A percentile compares a stretch with the other conserved stretches of the same genome.
Evolutionary conservation across 2,329 filamentous ascomycete genomes (phyloP).

Genomic region (Ophiostoma sp.): DNA sequence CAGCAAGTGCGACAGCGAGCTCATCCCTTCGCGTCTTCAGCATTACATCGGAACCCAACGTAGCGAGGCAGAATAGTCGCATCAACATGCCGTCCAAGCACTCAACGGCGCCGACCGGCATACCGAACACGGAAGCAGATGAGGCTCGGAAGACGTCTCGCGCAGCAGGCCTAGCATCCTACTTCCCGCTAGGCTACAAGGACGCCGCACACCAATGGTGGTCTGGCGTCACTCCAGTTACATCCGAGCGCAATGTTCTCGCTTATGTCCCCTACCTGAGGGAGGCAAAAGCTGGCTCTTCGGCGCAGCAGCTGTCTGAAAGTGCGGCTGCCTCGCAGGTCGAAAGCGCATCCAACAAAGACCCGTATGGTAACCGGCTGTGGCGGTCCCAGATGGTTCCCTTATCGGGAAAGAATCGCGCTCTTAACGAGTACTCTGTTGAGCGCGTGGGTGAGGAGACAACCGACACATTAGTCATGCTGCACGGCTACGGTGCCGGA

Average conservation of each 20-base stretch:
- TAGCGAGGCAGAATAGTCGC: slow-evolving; percentile 17
- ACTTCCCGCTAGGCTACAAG: slow-evolving; percentile 86
- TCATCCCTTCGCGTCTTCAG: slow-evolving; percentile 22
- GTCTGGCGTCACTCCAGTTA: slow-evolving; percentile 72
- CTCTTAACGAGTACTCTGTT: slow-evolving; percentile 87
- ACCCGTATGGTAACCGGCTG: slow-evolving; percentile 77
- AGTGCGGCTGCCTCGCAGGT: slow-evolving; percentile 23
- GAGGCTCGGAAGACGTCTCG: not conserved
- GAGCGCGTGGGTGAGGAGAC: slow-evolving; percentile 73
- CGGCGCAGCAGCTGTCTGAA: not conserved
- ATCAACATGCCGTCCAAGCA: not conserved
- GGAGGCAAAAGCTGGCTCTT: slow-evolving; percentile 53
- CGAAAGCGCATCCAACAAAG: slow-evolving; percentile 39
- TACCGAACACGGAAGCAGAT: not conserved
- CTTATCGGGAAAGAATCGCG: slow-evolving; percentile 77
- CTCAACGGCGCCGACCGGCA: not conserved
- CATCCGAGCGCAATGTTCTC: slow-evolving; percentile 83
- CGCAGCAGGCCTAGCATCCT: slow-evolving; percentile 45
- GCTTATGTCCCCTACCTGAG: slow-evolving; percentile 77
- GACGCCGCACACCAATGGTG: slow-evolving; percentile 94
- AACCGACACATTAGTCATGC: slow-evolving; percentile 85
- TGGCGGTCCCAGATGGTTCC: slow-evolving; percentile 84
- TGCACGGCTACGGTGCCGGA: slow-evolving; percentile 94
- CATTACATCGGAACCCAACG: slow-evolving; percentile 22
- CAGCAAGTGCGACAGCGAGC: slow-evolving; percentile 7